Conservation (phyloP, 352 stramenopile species). For the Globisporangium perplexum region DNA sequence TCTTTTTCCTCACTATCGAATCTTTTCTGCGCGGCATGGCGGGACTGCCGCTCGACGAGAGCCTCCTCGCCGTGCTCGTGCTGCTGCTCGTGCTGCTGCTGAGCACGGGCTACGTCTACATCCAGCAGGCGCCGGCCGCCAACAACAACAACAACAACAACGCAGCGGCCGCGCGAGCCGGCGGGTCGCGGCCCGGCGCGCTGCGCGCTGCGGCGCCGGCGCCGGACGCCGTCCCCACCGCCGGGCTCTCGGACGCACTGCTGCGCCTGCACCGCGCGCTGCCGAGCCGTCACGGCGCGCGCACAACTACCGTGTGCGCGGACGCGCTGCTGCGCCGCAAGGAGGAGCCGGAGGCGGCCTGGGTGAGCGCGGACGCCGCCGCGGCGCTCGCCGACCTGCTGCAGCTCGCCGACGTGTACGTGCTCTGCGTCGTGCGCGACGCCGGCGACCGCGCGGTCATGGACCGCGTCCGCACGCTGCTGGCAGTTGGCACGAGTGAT, state of each 20-base stretch:
- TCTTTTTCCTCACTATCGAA: too few relatives aligned
- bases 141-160: background rate
- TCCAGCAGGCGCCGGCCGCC: slow-evolving; percentile 33
- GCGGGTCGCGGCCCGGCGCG: slow-evolving; percentile 6
- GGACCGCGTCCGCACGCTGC: slow-evolving; percentile 41
- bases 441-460: slow-evolving; percentile 23
- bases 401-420: slow-evolving; percentile 56
- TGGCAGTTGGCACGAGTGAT: slow-evolving; percentile 26
- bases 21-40: too few relatives aligned
- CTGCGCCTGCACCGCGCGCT: slow-evolving; percentile 49
- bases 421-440: slow-evolving; percentile 44
- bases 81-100: slow-evolving; percentile 66
- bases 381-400: slow-evolving; percentile 50
- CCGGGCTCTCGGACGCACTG: slow-evolving; percentile 40
- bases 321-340: slow-evolving; percentile 42
- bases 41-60: slow-evolving; percentile 62
- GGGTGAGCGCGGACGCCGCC: slow-evolving; percentile 39
- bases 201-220: slow-evolving; percentile 13
- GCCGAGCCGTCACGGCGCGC: slow-evolving; percentile 54
- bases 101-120: slow-evolving; percentile 69
- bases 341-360: slow-evolving; percentile 22
- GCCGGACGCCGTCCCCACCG: slow-evolving; percentile 29
- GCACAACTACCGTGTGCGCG: slow-evolving; percentile 59
- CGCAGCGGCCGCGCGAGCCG: background rate
- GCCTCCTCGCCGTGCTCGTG: slow-evolving; percentile 58